Percentiles rank a stretch among this genome's conserved stretches.
Conservation (phyloP, 148 eudicot genomes). For the Pouteria glomerata region DNA sequence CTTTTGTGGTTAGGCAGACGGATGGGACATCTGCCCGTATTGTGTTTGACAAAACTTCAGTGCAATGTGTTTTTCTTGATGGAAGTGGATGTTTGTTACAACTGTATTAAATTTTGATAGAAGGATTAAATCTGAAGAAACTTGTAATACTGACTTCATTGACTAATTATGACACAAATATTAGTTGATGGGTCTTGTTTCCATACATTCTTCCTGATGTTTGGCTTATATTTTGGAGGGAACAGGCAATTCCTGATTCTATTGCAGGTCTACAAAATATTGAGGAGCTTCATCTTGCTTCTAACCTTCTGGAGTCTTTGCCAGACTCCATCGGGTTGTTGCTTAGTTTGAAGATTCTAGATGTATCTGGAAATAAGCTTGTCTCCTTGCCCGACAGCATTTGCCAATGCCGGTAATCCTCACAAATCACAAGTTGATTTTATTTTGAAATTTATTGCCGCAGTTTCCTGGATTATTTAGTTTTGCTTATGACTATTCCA, state of each 20-base stretch:
- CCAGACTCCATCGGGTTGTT: slow-evolving; percentile 86
- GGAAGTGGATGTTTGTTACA: background rate
- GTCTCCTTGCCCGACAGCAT: slow-evolving; percentile 78
- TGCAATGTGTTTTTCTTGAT: background rate
- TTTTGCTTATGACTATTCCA: slow-evolving; percentile 21
- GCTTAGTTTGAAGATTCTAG: slow-evolving; percentile 58
- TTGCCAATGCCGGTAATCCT: slow-evolving; percentile 72
- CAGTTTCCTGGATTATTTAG: background rate
- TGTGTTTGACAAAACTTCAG: background rate
- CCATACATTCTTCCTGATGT: slow-evolving; percentile 5
- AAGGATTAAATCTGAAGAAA: background rate
- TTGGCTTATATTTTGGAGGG: slow-evolving; percentile 12
- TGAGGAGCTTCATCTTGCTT: slow-evolving; percentile 75
- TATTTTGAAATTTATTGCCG: background rate
- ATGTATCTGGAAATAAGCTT: slow-evolving; percentile 90
- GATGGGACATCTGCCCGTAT: no score
- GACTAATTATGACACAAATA: background rate
- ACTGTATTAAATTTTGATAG: background rate
- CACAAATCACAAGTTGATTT: background rate
- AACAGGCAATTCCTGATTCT: slow-evolving; percentile 84
- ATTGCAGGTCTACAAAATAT: slow-evolving; percentile 75
- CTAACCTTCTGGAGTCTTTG: slow-evolving; percentile 69
- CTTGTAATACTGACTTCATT: background rate
- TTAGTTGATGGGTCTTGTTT: slow-evolving; percentile 1
- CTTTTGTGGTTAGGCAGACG: no score